Base-by-base conservation (phyloP, 2,329 filamentous ascomycete genomes). In the Fusarium heterosporum region DNA sequence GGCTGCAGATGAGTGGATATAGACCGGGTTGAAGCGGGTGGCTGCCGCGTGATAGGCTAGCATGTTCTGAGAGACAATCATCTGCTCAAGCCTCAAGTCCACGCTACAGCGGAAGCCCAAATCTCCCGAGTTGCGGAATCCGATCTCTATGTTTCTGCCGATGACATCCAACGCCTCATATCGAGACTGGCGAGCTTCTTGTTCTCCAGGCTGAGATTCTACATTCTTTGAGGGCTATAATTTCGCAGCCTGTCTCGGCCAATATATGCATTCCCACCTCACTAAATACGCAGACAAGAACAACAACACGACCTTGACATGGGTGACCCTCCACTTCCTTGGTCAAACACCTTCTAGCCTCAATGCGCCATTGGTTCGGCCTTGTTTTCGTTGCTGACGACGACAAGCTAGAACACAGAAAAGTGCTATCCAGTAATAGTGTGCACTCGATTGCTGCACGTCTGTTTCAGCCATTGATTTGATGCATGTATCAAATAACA, bases 321-420 rank as follows among this genome's bases (percentile, higher is more conserved):
- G 66, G 66, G 66, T 69, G 28, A 29, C 66, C 65, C 65, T 66
- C 65, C 52, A 43, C 43, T 54, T 22, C 48, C 43, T 62, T 42
- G 32, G 42, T 65, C 65, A 69, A 66, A 42, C 55, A 66, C 14
- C 52, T 50, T 34, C 61, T 69, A 63, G 53, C 47, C 39, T 53
- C 36, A 29, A 59, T 64, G 47, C 57, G 43, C 40, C 48, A 39
- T 65, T 22, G 22, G 6, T 22, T 48, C 52, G 66, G 19, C 63
- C 60, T 56, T 70, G 63, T 64, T 68, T 70, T 72, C 42, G 64
- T 67, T 66, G 70, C 70, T 70, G 68, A 72, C 70, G 66, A 68
- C 68, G 64, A 61, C 70, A 54, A 47, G 43, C 50, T 47, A 42
- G 42, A 60, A 54, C 45, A 66, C 55, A 59, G 50, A 41, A 26